phyloP scores from a whole-genome alignment of 495 filamentous ascomycete species.

The Aspergillus diversus region DNA sequence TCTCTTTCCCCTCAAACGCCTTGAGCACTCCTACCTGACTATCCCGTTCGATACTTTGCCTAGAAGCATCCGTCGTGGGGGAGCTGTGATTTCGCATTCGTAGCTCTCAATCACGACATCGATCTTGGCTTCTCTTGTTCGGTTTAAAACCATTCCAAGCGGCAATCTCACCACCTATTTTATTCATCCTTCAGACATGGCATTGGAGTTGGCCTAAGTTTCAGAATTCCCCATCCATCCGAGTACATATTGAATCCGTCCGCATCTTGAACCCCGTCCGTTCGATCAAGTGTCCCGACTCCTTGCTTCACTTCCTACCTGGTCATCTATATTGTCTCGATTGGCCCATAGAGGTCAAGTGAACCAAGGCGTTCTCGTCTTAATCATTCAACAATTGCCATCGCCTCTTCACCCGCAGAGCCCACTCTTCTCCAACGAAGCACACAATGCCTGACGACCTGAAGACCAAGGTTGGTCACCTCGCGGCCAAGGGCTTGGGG shows the following conservation, averaged over 20 bases:
- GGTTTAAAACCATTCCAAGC: slow-evolving; percentile 24
- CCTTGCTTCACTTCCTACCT: not conserved
- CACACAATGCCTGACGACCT: slow-evolving; percentile 43
- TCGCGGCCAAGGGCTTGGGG: slow-evolving; percentile 76
- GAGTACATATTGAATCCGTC: not conserved
- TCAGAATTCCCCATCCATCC: not conserved
- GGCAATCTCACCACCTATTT: slow-evolving; percentile 12
- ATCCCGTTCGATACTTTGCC: slow-evolving; percentile 4
- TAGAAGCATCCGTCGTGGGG: slow-evolving; percentile 13
- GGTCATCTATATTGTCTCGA: slow-evolving; percentile 4
- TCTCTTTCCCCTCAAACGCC: slow-evolving; percentile 19
- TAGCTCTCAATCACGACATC: slow-evolving; percentile 35
- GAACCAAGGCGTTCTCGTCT: not conserved
- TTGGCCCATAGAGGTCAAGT: slow-evolving; percentile 7
- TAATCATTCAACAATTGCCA: too few species aligned
- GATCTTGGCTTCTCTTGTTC: slow-evolving; percentile 22
- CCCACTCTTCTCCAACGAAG: not conserved
- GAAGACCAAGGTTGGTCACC: slow-evolving; percentile 64
- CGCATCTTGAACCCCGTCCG: not conserved
- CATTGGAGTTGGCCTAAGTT: slow-evolving; percentile 20
- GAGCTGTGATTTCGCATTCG: slow-evolving; percentile 26
- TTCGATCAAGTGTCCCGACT: not conserved
- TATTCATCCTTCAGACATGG: slow-evolving; percentile 15
- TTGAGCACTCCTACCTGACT: slow-evolving; percentile 3
- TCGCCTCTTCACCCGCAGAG: not conserved